A percentile compares a stretch with the other conserved stretches of the same genome.
Conservation (phyloP, 495 filamentous ascomycete genomes). For the Glutinoglossum americanum region DNA sequence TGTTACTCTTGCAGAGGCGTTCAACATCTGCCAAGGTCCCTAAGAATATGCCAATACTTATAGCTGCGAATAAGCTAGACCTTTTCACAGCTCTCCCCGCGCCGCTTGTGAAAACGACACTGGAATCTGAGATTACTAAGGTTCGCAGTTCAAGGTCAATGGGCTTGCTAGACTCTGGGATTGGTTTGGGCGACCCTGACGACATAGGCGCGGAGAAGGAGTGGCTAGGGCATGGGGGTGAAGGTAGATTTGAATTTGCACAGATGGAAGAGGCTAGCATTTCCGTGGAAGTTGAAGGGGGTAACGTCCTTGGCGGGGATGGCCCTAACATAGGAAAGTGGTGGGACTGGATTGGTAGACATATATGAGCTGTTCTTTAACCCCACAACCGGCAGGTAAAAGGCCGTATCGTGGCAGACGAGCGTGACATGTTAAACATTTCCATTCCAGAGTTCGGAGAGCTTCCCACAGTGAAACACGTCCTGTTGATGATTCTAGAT, state of each 20-base stretch:
- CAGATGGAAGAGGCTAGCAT: slow-evolving; percentile 68
- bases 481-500: too few relatives aligned
- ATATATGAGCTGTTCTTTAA: slow-evolving; percentile 21
- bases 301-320: slow-evolving; percentile 50
- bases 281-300: slow-evolving; percentile 55
- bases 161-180: slow-evolving; percentile 56
- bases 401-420: background rate
- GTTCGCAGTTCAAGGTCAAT: slow-evolving; percentile 59
- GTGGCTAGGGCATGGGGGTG: slow-evolving; percentile 60
- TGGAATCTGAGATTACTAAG: slow-evolving; percentile 67
- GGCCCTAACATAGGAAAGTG: slow-evolving; percentile 51
- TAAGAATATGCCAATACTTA: slow-evolving; percentile 44
- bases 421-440: background rate
- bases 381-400: background rate
- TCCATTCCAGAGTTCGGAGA: background rate
- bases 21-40: slow-evolving; percentile 35
- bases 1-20: slow-evolving; percentile 61
- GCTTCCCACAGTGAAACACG: too few relatives aligned
- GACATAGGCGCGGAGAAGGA: slow-evolving; percentile 48
- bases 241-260: slow-evolving; percentile 54
- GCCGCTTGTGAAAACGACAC: slow-evolving; percentile 43
- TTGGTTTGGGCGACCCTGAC: slow-evolving; percentile 32
- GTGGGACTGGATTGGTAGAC: slow-evolving; percentile 69
- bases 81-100: slow-evolving; percentile 83
- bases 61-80: slow-evolving; percentile 89